Evolutionary conservation across 768 basidiomycete species (phyloP).

Genomic region (Suillus subalutaceus): DNA sequence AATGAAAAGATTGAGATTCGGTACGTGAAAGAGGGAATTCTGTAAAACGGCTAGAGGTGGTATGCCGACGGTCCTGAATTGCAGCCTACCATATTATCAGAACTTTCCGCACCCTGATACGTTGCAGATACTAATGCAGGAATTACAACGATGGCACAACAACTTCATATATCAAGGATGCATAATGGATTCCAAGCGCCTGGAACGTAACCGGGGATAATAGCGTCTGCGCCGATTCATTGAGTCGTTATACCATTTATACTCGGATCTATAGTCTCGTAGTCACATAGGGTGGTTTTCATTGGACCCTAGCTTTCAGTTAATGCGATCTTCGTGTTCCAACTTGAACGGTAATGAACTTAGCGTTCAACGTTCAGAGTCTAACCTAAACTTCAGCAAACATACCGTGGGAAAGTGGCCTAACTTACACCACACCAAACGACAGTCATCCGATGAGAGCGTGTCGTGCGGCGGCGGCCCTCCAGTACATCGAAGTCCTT

Average conservation of each 20-base stretch:
- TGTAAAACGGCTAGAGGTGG: background rate
- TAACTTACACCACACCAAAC: too few relatives aligned
- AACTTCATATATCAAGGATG: background rate
- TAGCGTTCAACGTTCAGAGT: too few relatives aligned
- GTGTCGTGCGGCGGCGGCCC: background rate
- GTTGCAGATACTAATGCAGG: background rate
- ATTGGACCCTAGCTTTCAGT: background rate
- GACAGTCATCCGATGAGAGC: background rate
- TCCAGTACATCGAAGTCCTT: background rate
- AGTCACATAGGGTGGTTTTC: background rate
- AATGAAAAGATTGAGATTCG: conserved; percentile 4
- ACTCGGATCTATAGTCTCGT: background rate
- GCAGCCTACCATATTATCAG: background rate
- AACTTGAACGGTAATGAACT: too few relatives aligned
- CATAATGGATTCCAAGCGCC: background rate
- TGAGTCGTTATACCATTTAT: background rate
- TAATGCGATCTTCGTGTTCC: background rate
- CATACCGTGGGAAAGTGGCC: too few relatives aligned
- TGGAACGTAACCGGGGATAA: background rate
- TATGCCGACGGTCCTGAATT: background rate
- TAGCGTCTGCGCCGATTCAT: background rate
- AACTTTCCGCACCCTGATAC: background rate
- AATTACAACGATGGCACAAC: background rate
- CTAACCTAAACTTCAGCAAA: background rate
- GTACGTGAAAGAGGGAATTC: background rate